These are phyloP conservation scores for Pseudogymnoascus destructans DNA, from an alignment of 2,329 filamentous ascomycete genomes.

Conservation along the genomic window DNA sequence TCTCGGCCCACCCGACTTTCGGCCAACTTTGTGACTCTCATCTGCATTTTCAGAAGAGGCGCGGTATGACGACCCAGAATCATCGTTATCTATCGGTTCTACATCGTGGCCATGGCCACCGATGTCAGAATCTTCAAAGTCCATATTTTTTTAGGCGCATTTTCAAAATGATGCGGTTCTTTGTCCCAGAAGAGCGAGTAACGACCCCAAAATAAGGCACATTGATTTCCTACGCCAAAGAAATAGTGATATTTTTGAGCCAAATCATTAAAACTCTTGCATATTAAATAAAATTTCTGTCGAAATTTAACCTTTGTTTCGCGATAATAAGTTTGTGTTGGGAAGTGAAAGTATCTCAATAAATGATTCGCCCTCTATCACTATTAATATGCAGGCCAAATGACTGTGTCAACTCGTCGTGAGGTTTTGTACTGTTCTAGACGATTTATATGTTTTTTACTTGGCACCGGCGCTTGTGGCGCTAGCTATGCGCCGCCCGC, in stretches of 20 bases:
- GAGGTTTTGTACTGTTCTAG: background rate
- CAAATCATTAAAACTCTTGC: background rate
- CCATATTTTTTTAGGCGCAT: slow-evolving; percentile 10
- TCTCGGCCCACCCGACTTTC: background rate
- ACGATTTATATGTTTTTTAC: background rate
- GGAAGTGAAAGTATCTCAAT: background rate
- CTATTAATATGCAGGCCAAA: background rate
- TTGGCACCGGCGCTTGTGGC: slow-evolving; percentile 1
- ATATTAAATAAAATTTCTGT: background rate
- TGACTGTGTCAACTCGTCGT: background rate
- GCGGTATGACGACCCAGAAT: background rate
- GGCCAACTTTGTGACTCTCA: background rate
- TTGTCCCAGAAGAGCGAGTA: background rate
- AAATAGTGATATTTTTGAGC: background rate
- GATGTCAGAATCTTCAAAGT: background rate
- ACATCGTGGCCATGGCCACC: background rate
- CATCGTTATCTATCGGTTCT: background rate
- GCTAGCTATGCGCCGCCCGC: background rate
- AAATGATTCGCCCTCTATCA: background rate
- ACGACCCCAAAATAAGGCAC: background rate
- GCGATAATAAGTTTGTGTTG: background rate
- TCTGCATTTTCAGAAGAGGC: background rate
- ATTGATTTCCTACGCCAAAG: background rate
- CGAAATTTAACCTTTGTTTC: background rate
- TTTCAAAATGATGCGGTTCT: slow-evolving; percentile 9